Evolutionary conservation across 2,329 filamentous ascomycete genomes (phyloP).

Genomic region (Fonsecaea nubica): DNA sequence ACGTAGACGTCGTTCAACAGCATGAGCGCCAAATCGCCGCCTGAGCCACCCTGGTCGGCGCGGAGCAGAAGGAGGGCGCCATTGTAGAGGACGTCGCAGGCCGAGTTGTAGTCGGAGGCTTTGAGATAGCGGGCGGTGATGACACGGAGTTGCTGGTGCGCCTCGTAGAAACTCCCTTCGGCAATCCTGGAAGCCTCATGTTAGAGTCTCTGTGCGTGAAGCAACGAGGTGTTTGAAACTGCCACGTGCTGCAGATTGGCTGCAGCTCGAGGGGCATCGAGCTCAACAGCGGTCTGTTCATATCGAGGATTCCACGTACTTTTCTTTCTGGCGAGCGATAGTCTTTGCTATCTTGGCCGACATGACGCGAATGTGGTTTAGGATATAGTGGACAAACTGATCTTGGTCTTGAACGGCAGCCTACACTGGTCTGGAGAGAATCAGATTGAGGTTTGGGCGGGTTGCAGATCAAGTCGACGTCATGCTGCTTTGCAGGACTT

Average conservation of each 20-base stretch:
- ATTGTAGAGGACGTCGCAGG: slow-evolving; percentile 82
- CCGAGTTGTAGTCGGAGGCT: slow-evolving; percentile 72
- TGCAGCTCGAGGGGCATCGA: not conserved
- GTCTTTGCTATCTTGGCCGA: slow-evolving; percentile 71
- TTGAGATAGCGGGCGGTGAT: slow-evolving; percentile 95
- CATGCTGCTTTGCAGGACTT: slow-evolving; percentile 2
- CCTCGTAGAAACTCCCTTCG: slow-evolving; percentile 95
- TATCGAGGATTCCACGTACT: slow-evolving; percentile 53
- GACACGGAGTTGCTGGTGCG: slow-evolving; percentile 95
- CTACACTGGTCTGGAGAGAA: not conserved
- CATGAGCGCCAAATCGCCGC: slow-evolving; percentile 85
- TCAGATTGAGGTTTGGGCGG: not conserved
- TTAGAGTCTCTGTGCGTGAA: slow-evolving; percentile 9
- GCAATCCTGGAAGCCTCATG: slow-evolving; percentile 66
- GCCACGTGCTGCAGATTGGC: not conserved
- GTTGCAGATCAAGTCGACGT: slow-evolving; percentile 6
- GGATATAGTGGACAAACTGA: not conserved
- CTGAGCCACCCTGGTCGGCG: slow-evolving; percentile 91
- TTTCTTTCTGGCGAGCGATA: slow-evolving; percentile 77
- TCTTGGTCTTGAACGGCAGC: not conserved
- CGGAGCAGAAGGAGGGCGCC: slow-evolving; percentile 86
- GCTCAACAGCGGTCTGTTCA: not conserved
- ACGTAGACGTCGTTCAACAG: slow-evolving; percentile 90
- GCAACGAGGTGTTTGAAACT: not conserved
- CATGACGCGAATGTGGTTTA: slow-evolving; percentile 42